Evolutionary conservation across 176 grass and related monocot species (phyloP).

Genomic region (Rhynchospora tenuis): DNA sequence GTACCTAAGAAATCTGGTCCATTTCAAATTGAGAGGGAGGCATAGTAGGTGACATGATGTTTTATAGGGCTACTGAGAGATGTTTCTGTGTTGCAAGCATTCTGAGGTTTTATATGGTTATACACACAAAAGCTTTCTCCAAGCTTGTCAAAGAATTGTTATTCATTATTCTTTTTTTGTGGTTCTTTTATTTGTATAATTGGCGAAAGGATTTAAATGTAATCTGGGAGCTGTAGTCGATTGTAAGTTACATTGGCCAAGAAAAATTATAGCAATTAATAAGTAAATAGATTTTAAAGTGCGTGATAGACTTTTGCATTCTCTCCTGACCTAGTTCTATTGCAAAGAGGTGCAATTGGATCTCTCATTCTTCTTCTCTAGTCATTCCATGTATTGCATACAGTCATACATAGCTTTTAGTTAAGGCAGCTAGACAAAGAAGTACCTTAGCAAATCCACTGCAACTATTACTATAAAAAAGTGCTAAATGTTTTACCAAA

Average conservation of each 20-base stretch:
- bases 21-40: background rate
- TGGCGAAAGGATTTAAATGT: slow-evolving; percentile 21
- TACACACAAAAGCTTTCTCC: slow-evolving; percentile 9
- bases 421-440: too few relatives aligned
- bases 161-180: background rate
- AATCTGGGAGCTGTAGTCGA: slow-evolving; percentile 5
- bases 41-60: background rate
- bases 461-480: background rate
- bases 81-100: slow-evolving; percentile 8
- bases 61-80: slow-evolving; percentile 16
- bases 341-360: background rate
- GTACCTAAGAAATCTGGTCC: background rate
- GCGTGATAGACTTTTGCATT: background rate
- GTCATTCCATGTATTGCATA: too few relatives aligned
- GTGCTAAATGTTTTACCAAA: background rate
- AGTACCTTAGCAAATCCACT: background rate
- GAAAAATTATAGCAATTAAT: background rate
- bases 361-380: too few relatives aligned
- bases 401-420: too few relatives aligned
- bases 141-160: background rate
- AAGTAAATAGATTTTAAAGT: background rate
- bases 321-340: background rate
- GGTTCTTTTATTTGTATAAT: slow-evolving; percentile 12
- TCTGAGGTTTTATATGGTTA: slow-evolving; percentile 9
- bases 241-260: slow-evolving; percentile 20